These are phyloP conservation scores for Apiotrichum gamsii DNA, from an alignment of 1,284 basidiomycete genomes.

Conservation along the genomic window DNA sequence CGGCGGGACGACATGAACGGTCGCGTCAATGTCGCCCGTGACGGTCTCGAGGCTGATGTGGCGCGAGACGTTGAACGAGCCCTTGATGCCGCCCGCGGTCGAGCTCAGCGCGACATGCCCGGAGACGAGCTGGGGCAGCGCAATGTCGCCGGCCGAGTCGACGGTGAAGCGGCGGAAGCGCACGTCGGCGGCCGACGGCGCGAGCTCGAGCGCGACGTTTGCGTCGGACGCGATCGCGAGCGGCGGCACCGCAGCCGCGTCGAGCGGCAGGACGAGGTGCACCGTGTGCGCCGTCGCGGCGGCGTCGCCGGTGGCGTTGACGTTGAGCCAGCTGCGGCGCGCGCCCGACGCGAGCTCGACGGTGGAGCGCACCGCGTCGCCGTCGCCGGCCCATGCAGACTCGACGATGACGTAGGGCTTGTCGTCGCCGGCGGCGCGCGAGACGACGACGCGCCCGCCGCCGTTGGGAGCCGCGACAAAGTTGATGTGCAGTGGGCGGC, in stretches of 20 bases:
- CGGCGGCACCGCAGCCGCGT: constrained; percentile 5
- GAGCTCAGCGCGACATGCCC: constrained; percentile 13
- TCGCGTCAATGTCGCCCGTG: constrained; percentile 29
- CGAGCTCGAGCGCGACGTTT: constrained; percentile 15
- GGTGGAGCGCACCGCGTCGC: not conserved
- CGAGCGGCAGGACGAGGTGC: constrained; percentile 21
- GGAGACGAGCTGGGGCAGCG: constrained; percentile 8
- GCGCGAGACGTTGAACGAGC: constrained; percentile 30
- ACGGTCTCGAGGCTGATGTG: constrained; percentile 22
- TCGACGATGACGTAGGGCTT: constrained; percentile 21
- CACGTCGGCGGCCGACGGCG: constrained; percentile 17
- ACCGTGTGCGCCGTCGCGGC: constrained; percentile 9
- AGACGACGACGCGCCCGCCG: constrained; percentile 21
- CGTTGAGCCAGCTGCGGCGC: constrained; percentile 8
- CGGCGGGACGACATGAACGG: constrained; percentile 19
- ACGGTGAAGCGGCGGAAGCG: constrained; percentile 14
- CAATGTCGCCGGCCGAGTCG: constrained; percentile 15
- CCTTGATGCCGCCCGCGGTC: constrained; percentile 18
- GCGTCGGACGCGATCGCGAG: constrained; percentile 13
- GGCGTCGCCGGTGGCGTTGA: constrained; percentile 5
- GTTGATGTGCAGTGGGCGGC: constrained; percentile 9
- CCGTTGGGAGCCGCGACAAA: constrained; percentile 12
- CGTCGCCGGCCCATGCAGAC: constrained; percentile 11
- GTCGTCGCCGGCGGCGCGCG: constrained; percentile 11
- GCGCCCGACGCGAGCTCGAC: constrained; percentile 13